Evolutionary conservation across 768 basidiomycete genomes (phyloP).

Genomic region (Agaricus sinodeliciosus): DNA sequence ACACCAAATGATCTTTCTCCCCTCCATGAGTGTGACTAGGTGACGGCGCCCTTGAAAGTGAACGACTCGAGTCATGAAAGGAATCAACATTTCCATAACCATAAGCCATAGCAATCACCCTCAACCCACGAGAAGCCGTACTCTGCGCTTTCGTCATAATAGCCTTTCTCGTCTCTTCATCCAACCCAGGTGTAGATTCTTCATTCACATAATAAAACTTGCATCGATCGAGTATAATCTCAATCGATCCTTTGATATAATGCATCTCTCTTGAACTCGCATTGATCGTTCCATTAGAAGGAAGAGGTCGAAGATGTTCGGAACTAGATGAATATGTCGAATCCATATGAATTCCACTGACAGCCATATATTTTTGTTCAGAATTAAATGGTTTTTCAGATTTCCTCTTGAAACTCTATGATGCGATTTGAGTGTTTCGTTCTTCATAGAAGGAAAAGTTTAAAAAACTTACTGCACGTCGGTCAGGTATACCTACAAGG

Average conservation of each 20-base stretch:
- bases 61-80: slow-evolving; percentile 14
- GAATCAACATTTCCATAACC: slow-evolving; percentile 59
- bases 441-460: neutral
- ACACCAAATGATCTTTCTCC: slow-evolving; percentile 59
- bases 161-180: slow-evolving; percentile 56
- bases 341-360: slow-evolving; percentile 64
- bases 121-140: slow-evolving; percentile 69
- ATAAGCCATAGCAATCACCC: slow-evolving; percentile 90
- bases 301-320: slow-evolving; percentile 9
- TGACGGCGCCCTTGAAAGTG: slow-evolving; percentile 22
- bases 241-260: slow-evolving; percentile 91
- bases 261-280: slow-evolving; percentile 59
- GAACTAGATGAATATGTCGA: slow-evolving; percentile 15
- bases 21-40: slow-evolving; percentile 14
- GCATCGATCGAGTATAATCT: slow-evolving; percentile 80
- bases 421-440: neutral
- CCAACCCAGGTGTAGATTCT: slow-evolving; percentile 78
- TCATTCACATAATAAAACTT: slow-evolving; percentile 87
- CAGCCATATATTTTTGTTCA: slow-evolving; percentile 90
- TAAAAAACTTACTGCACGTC: slow-evolving; percentile 49
- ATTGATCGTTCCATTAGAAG: slow-evolving; percentile 11
- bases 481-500: slow-evolving; percentile 61
- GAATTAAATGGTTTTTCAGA: slow-evolving; percentile 89
- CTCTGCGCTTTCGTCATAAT: slow-evolving; percentile 67
- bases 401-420: slow-evolving; percentile 60